Evolutionary conservation across 768 basidiomycete genomes (phyloP).

Genomic region (Nidula microcarpa): DNA sequence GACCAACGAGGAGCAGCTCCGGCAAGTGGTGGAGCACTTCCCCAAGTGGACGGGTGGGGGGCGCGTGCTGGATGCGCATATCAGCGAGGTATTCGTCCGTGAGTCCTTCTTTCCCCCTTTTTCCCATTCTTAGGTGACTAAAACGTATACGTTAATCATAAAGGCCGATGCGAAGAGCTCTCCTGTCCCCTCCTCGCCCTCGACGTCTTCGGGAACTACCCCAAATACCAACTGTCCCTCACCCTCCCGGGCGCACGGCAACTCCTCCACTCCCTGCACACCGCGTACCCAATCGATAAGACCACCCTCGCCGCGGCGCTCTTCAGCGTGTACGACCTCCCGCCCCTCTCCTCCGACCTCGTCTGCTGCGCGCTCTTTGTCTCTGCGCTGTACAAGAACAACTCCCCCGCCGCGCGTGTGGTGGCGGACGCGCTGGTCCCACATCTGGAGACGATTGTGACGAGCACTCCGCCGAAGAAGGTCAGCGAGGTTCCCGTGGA

Average conservation of each 20-base stretch:
- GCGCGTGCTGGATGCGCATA: constrained; percentile 30
- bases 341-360: constrained; percentile 52
- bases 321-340: constrained; percentile 50
- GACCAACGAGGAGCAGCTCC: constrained; percentile 44
- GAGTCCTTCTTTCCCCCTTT: constrained; percentile 19
- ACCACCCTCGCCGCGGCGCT: constrained; percentile 50
- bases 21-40: constrained; percentile 39
- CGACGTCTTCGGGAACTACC: constrained; percentile 56
- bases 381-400: constrained; percentile 49
- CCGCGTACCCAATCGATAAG: constrained; percentile 41
- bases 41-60: constrained; percentile 47
- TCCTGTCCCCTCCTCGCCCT: constrained; percentile 53
- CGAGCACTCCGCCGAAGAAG: constrained; percentile 4
- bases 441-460: constrained; percentile 29
- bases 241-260: constrained; percentile 49
- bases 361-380: constrained; percentile 54
- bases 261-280: constrained; percentile 55
- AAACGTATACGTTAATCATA: not conserved
- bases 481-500: constrained; percentile 2
- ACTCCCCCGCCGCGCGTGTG: constrained; percentile 29
- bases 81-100: constrained; percentile 54
- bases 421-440: constrained; percentile 41
- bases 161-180: constrained; percentile 64
- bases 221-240: constrained; percentile 56
- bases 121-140: not conserved